Evolutionary conservation across 129 eudicot genomes (phyloP).

Genomic region (Logfia minima): DNA sequence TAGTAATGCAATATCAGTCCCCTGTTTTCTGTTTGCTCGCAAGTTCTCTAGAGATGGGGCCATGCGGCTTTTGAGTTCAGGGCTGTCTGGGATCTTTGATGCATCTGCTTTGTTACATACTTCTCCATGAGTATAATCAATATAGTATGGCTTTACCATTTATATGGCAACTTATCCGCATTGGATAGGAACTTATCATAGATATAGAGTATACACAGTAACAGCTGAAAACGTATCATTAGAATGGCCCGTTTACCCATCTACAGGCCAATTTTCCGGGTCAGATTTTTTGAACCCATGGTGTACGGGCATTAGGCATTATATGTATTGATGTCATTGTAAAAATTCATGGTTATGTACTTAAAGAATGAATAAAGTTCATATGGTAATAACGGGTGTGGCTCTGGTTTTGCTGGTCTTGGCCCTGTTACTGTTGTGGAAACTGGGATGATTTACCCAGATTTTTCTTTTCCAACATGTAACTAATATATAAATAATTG

Average conservation of each 20-base stretch:
- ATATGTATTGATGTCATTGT: not conserved
- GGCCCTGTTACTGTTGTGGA: not conserved
- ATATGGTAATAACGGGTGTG: not conserved
- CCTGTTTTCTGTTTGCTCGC: slow-evolving; percentile 83
- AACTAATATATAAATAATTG: too few species aligned
- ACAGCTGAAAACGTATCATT: not conserved
- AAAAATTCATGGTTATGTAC: not conserved
- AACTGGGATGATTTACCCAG: not conserved
- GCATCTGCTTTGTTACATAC: slow-evolving; percentile 34
- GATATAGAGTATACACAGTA: slow-evolving; percentile 17
- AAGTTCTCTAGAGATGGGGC: slow-evolving; percentile 93
- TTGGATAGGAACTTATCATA: slow-evolving; percentile 6
- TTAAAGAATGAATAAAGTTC: not conserved
- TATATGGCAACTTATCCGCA: slow-evolving; percentile 9
- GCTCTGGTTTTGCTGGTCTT: not conserved
- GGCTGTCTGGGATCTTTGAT: slow-evolving; percentile 51
- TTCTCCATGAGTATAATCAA: slow-evolving; percentile 25
- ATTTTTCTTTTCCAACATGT: too few species aligned
- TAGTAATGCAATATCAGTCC: slow-evolving; percentile 54
- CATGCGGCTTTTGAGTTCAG: slow-evolving; percentile 84
- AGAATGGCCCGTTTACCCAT: not conserved
- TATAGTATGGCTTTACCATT: not conserved
- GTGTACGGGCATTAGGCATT: not conserved
- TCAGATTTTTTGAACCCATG: not conserved
- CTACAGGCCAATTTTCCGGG: not conserved